Base-by-base conservation (phyloP, 2,329 filamentous ascomycete species). In the Fusarium marasasianum region DNA sequence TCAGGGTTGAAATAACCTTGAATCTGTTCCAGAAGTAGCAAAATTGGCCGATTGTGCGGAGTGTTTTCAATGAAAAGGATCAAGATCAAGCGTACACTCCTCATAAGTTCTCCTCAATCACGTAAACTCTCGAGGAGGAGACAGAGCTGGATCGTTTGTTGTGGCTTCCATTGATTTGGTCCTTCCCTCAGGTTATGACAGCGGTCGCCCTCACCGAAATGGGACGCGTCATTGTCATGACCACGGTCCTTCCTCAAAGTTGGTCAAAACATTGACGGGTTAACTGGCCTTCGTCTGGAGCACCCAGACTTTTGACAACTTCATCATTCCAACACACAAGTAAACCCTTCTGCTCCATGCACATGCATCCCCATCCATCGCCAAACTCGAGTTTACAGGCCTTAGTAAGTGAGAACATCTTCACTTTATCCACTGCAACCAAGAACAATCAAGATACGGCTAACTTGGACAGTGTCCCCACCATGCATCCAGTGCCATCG, bases 41-140 rank as follows among this genome's bases (percentile, higher is more conserved):
- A 0, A 8, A 6, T 47, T 47, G 20, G 9, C 45, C 1, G 4
- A 15, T 29, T 48, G 6, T 5, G 47, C 4, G 6, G 17, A 9
- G 10, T 8, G 5, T 33, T 0, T 17, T 17, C 7, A 8, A 50
- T 9, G 8, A 48, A 29, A 29, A 14, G 6, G 17, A 9, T 5
- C 2, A 17, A n/a, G 11, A 33, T 18, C 22, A n/a, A n/a, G 29
- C n/a, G 14, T 4, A 48, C 14, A 17, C 26, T 12, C 14, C 8
- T 48, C 45, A 4, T 17, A 31, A 11, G 3, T 5, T 17, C 5
- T 11, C 10, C 20, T 31, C 26, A 8, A 5, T 22, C 14, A 33
- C 5, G 8, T 7, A 24, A 1, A 2, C 15, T 33, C 22, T 33
- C 11, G 3, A 13, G 8, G 11, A 4, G 1, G 0, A 8, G 15